phyloP scores from a whole-genome alignment of 805 yeast species.

The Yarrowia alimentaria region DNA sequence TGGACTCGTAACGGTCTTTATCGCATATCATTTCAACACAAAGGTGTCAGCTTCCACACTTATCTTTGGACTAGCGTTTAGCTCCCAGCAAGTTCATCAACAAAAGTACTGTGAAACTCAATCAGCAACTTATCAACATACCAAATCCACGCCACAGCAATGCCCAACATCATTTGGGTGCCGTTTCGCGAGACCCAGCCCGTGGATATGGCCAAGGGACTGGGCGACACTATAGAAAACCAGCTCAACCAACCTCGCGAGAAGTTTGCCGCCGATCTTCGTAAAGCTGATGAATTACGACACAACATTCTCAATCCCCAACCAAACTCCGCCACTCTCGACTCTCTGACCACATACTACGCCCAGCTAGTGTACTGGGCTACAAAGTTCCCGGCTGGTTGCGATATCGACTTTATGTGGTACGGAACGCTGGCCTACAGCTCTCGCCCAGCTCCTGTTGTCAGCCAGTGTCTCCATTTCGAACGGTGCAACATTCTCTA shows the following conservation, averaged over 20 bases:
- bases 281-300: conserved; percentile 30
- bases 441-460: conserved; percentile 50
- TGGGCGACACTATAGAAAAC: conserved; percentile 47
- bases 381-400: conserved; percentile 62
- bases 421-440: conserved; percentile 58
- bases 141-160: no score
- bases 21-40: no score
- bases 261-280: conserved; percentile 42
- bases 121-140: no score
- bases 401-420: conserved; percentile 62
- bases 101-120: not conserved
- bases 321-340: not conserved
- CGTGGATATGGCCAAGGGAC: conserved; percentile 44
- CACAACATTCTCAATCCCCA: not conserved
- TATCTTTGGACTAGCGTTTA: no score
- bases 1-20: no score
- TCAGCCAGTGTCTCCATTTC: conserved; percentile 49
- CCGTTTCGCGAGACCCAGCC: conserved; percentile 52
- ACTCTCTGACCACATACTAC: conserved; percentile 32
- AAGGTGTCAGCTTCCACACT: no score
- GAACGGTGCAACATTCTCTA: conserved; percentile 65
- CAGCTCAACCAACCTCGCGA: conserved; percentile 49
- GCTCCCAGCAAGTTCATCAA: no score
- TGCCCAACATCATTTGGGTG: conserved; percentile 47
- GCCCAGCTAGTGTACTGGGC: conserved; percentile 30